Conservation (phyloP, 805 yeast species). For the Wickerhamiella azymoides region DNA sequence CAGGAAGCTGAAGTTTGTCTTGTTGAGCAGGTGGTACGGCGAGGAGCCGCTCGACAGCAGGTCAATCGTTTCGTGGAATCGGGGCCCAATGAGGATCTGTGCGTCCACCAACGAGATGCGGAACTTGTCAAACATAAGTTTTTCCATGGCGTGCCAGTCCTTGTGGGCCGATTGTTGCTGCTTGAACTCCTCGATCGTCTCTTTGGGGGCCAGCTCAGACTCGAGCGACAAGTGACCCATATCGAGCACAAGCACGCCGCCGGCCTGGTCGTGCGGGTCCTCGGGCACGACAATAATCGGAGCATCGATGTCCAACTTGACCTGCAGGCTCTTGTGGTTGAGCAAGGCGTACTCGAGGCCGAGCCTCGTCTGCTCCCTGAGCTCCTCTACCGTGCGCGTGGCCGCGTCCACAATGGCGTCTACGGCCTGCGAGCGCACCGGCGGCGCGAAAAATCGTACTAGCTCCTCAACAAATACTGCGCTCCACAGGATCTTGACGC, state of each 20-base stretch:
- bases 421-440: constrained; percentile 74
- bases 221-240: constrained; percentile 85
- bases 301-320: constrained; percentile 81
- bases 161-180: constrained; percentile 39
- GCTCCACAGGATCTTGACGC: constrained; percentile 84
- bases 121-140: constrained; percentile 83
- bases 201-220: constrained; percentile 50
- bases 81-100: constrained; percentile 75
- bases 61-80: constrained; percentile 59
- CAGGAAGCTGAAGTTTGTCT: constrained; percentile 55
- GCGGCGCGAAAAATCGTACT: constrained; percentile 68
- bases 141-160: constrained; percentile 65
- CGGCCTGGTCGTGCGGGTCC: constrained; percentile 55
- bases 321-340: constrained; percentile 81
- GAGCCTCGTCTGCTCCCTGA: constrained; percentile 76
- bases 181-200: constrained; percentile 54
- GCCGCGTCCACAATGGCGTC: constrained; percentile 90
- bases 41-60: constrained; percentile 22
- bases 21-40: constrained; percentile 47
- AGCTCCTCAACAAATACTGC: constrained; percentile 69
- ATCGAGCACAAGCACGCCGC: constrained; percentile 85
- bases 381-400: constrained; percentile 82
- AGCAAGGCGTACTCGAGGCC: constrained; percentile 89
- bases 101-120: constrained; percentile 67
- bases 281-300: constrained; percentile 81